Conservation (phyloP, 495 filamentous ascomycete species). For the Penicillium paxilli region DNA sequence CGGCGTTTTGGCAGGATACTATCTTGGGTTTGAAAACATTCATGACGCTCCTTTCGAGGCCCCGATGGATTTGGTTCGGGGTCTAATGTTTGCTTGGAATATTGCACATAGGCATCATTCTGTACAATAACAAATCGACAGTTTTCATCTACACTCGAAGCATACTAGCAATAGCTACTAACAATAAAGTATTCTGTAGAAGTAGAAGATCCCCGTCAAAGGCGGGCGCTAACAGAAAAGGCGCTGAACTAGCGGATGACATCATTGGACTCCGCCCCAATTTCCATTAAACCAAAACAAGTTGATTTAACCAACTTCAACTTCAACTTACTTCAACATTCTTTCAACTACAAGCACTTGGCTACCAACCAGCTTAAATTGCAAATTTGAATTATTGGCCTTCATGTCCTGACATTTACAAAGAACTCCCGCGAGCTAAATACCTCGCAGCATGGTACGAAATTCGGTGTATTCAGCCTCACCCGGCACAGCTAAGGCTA, state of each 20-base stretch:
- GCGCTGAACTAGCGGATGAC: too few species aligned
- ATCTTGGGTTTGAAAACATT: not conserved
- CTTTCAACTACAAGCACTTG: not conserved
- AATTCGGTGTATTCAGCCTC: not conserved
- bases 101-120: not conserved
- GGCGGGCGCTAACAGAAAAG: too few species aligned
- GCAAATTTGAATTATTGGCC: not conserved
- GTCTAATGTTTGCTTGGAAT: not conserved
- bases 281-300: too few species aligned
- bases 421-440: not conserved
- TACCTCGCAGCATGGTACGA: slow-evolving; percentile 11
- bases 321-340: too few species aligned
- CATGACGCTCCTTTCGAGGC: not conserved
- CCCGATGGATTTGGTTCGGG: not conserved
- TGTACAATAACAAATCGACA: not conserved
- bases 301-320: too few species aligned
- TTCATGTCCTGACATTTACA: slow-evolving; percentile 1
- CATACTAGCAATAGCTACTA: too few species aligned
- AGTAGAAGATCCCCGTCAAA: too few species aligned
- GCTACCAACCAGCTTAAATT: not conserved
- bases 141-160: not conserved
- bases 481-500: not conserved
- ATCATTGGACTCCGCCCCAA: too few species aligned
- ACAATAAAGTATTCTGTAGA: not conserved
- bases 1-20: not conserved